Percentiles rank a stretch among this genome's conserved stretches.
Evolutionary conservation across 768 basidiomycete species (phyloP).

Genomic region (Amanita rimosa): DNA sequence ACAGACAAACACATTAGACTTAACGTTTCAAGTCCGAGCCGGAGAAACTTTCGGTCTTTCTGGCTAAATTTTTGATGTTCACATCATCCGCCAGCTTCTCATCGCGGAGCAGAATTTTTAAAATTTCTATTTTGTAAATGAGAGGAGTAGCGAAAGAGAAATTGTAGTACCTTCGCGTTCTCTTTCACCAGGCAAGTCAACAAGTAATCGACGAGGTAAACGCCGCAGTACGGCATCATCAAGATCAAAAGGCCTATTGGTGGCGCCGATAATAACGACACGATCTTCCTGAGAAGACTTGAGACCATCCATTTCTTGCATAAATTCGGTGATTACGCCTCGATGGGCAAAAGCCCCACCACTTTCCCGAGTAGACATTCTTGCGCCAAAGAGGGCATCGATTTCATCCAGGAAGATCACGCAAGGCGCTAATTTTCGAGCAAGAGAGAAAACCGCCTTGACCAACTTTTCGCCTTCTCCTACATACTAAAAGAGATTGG

Average conservation of each 20-base stretch:
- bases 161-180: constrained; percentile 67
- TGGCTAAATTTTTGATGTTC: constrained; percentile 47
- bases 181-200: constrained; percentile 80
- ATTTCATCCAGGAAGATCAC: constrained; percentile 94
- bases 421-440: constrained; percentile 77
- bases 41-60: constrained; percentile 77
- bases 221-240: constrained; percentile 89
- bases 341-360: constrained; percentile 78
- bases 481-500: constrained; percentile 45
- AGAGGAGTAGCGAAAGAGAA: constrained; percentile 2
- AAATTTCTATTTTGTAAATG: constrained; percentile 46
- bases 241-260: constrained; percentile 83
- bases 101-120: constrained; percentile 79
- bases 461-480: constrained; percentile 89
- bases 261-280: constrained; percentile 89
- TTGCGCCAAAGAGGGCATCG: constrained; percentile 85
- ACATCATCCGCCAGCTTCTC: constrained; percentile 61
- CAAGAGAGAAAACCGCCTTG: constrained; percentile 78
- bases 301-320: constrained; percentile 96
- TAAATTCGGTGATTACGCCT: constrained; percentile 84
- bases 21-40: constrained; percentile 92
- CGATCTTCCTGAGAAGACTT: constrained; percentile 68
- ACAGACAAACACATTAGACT: constrained; percentile 17
- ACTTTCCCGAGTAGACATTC: constrained; percentile 63
- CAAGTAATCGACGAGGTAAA: constrained; percentile 73